Evolutionary conservation across 2,329 filamentous ascomycete genomes (phyloP).

Genomic region (Ceratocystis colombiana): DNA sequence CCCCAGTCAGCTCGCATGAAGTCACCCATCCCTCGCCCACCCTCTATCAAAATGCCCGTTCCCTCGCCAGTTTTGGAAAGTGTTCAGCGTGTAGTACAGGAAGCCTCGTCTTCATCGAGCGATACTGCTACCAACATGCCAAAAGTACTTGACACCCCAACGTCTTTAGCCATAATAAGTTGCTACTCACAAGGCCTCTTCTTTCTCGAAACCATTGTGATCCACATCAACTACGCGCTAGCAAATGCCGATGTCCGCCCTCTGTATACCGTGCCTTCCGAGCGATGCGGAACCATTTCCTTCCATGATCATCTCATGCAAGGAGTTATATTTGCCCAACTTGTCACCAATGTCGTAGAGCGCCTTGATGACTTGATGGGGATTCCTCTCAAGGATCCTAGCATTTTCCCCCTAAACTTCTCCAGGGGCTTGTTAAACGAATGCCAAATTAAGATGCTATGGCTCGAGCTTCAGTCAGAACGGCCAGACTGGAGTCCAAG

Average conservation of each 20-base stretch:
- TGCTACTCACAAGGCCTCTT: constrained; percentile 30
- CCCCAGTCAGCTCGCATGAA: too few species aligned
- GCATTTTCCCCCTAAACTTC: background rate
- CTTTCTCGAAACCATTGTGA: constrained; percentile 29
- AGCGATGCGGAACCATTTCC: constrained; percentile 29
- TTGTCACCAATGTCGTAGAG: constrained; percentile 28
- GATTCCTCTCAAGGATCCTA: constrained; percentile 26
- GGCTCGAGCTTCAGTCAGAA: constrained; percentile 17
- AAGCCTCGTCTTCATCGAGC: constrained; percentile 8
- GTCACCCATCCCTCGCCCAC: too few species aligned
- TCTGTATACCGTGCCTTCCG: constrained; percentile 26
- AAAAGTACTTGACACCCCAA: constrained; percentile 28
- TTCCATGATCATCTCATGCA: constrained; percentile 29
- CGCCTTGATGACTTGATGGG: constrained; percentile 30
- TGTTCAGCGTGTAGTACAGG: constrained; percentile 11
- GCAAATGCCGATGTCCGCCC: constrained; percentile 25
- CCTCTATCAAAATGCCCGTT: background rate
- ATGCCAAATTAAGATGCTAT: constrained; percentile 20
- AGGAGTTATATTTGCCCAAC: constrained; percentile 30
- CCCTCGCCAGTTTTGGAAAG: constrained; percentile 12
- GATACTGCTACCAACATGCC: background rate
- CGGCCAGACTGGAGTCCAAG: constrained; percentile 21
- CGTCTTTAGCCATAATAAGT: constrained; percentile 31
- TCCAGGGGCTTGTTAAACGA: constrained; percentile 13
- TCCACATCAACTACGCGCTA: constrained; percentile 27